These are phyloP conservation scores for Rhizopus sp. DNA, from an alignment of 371 early-diverging fungal genomes.

Conservation along the genomic window DNA sequence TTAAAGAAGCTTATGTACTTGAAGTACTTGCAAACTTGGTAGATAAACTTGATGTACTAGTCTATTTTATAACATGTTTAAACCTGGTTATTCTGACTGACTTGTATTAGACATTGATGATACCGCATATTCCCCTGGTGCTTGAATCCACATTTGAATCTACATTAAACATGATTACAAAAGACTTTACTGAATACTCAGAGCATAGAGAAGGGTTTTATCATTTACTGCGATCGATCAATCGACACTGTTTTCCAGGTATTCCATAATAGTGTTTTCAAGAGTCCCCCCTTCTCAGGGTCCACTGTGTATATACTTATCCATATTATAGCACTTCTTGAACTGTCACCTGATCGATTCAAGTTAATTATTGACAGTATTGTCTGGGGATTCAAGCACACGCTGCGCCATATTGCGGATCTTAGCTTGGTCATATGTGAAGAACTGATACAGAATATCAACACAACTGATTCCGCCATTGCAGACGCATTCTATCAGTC, in stretches of 20 bases:
- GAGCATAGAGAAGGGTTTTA: slow-evolving; percentile 96
- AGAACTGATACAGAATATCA: slow-evolving; percentile 82
- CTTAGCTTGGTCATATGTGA: slow-evolving; percentile 81
- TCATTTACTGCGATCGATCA: slow-evolving; percentile 86
- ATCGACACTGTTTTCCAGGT: slow-evolving; percentile 82
- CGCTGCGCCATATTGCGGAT: slow-evolving; percentile 96
- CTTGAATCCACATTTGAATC: slow-evolving; percentile 93
- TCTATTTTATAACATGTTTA: not conserved
- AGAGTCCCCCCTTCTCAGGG: too few species aligned
- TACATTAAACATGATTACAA: slow-evolving; percentile 97
- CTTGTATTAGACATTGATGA: slow-evolving; percentile 63
- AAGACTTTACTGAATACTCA: slow-evolving; percentile 96
- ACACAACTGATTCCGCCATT: slow-evolving; percentile 71
- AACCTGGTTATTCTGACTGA: not conserved
- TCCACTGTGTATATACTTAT: not conserved
- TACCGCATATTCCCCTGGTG: slow-evolving; percentile 80
- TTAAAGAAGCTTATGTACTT: slow-evolving; percentile 94
- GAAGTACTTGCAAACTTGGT: slow-evolving; percentile 87
- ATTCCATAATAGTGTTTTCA: not conserved
- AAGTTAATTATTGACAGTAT: slow-evolving; percentile 88
- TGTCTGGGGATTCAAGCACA: slow-evolving; percentile 99
- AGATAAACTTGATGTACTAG: slow-evolving; percentile 70
- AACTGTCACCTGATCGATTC: slow-evolving; percentile 82
- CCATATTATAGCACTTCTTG: slow-evolving; percentile 68
- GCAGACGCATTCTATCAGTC: slow-evolving; percentile 88